Evolutionary conservation across 2,329 filamentous ascomycete genomes (phyloP).

Genomic region (Calonectria pauciramosa): DNA sequence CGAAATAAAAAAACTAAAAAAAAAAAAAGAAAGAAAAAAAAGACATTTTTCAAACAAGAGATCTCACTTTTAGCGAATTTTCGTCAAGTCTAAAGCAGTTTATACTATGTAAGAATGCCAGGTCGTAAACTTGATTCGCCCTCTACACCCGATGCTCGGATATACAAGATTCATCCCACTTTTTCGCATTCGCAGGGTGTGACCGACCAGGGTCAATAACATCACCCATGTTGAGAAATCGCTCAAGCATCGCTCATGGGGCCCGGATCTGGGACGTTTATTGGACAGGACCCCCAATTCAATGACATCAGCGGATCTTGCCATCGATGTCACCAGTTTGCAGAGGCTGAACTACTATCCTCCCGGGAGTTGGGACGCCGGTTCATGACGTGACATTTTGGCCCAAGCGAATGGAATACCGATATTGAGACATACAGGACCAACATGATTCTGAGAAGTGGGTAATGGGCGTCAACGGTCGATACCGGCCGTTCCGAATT

Average conservation of each 20-base stretch:
- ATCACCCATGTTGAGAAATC: background rate
- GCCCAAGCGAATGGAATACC: background rate
- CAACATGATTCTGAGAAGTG: background rate
- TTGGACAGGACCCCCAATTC: background rate
- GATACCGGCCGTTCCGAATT: background rate
- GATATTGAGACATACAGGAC: background rate
- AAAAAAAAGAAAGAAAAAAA: too few species aligned
- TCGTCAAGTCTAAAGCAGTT: background rate
- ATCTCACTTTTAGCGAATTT: background rate
- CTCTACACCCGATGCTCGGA: background rate
- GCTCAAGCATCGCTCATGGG: background rate
- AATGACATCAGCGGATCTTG: background rate
- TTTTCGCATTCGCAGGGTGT: background rate
- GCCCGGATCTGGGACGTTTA: background rate
- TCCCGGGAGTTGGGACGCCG: background rate
- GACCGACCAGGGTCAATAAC: background rate
- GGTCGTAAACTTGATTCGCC: background rate
- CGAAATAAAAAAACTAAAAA: background rate
- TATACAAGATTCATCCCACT: background rate
- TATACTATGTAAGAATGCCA: background rate
- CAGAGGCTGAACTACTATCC: background rate
- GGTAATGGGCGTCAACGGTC: background rate
- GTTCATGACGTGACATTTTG: constrained; percentile 8
- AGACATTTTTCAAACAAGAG: too few species aligned
- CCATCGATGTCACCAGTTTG: background rate